These are phyloP conservation scores for Cladosporium sp. DNA, from an alignment of 2,329 filamentous ascomycete genomes.

Conservation along the genomic window DNA sequence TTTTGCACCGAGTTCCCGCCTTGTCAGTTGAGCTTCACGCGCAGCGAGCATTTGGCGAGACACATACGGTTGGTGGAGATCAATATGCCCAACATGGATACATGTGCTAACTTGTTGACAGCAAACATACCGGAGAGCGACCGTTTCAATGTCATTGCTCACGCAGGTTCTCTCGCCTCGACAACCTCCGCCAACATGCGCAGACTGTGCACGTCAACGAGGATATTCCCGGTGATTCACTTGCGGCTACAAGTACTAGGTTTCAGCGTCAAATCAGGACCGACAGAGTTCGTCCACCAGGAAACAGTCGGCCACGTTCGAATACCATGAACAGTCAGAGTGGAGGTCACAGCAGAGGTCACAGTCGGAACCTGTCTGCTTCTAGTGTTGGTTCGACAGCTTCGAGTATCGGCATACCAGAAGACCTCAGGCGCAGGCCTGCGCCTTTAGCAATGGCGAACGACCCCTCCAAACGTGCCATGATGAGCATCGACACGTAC, in stretches of 20 bases:
- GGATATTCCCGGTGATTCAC: conserved; percentile 87
- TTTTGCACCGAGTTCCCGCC: conserved; percentile 94
- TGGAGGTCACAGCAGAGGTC: conserved; percentile 67
- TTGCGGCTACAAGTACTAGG: conserved; percentile 85
- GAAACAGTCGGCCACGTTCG: conserved; percentile 5
- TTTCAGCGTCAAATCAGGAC: conserved; percentile 91
- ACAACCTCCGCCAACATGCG: conserved; percentile 93
- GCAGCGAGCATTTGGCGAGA: conserved; percentile 89
- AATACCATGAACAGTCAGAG: conserved; percentile 40
- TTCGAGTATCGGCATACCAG: conserved; percentile 62
- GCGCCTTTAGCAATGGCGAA: conserved; percentile 77
- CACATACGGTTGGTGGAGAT: conserved; percentile 71
- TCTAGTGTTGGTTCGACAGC: conserved; percentile 77
- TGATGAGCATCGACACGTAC: conserved; percentile 61
- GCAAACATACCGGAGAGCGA: conserved; percentile 95
- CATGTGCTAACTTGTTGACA: conserved; percentile 36
- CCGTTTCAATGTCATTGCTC: conserved; percentile 96
- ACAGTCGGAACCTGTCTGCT: conserved; percentile 78
- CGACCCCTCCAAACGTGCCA: conserved; percentile 57
- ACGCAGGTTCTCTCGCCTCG: conserved; percentile 83
- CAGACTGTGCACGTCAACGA: conserved; percentile 98
- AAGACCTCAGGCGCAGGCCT: conserved; percentile 67
- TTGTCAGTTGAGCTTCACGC: conserved; percentile 89
- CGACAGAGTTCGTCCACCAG: conserved; percentile 69
- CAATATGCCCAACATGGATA: background rate